These are phyloP conservation scores for Auricularia cornea DNA, from an alignment of 768 basidiomycete genomes.

Conservation along the genomic window DNA sequence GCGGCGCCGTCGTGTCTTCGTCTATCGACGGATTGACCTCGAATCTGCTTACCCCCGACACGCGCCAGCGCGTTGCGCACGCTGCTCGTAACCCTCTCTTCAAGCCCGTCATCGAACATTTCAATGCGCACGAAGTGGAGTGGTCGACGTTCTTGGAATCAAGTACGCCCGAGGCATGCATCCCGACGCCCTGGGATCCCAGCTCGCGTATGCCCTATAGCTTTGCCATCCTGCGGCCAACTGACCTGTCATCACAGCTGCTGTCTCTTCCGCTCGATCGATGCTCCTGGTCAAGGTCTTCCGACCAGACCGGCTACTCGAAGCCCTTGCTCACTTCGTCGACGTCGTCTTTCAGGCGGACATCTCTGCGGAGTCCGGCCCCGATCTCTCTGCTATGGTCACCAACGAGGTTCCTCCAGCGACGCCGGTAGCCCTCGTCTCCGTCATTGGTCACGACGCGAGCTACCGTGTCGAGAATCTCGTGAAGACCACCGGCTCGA, in stretches of 20 bases:
- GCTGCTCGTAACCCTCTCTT: constrained; percentile 71
- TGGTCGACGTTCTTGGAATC: constrained; percentile 72
- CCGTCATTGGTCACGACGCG: constrained; percentile 96
- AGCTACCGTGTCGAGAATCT: constrained; percentile 91
- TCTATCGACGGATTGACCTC: constrained; percentile 27
- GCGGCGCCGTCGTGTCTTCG: constrained; percentile 40
- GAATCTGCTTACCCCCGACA: constrained; percentile 52
- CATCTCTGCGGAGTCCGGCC: constrained; percentile 62
- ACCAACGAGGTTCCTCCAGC: constrained; percentile 66
- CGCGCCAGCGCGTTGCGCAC: constrained; percentile 55
- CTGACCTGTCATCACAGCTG: constrained; percentile 29
- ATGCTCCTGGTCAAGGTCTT: constrained; percentile 82
- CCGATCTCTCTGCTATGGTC: constrained; percentile 73
- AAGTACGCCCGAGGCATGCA: constrained; percentile 51
- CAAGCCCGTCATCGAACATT: constrained; percentile 60
- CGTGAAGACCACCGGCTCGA: constrained; percentile 64
- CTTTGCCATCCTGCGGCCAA: constrained; percentile 16
- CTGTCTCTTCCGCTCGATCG: constrained; percentile 64
- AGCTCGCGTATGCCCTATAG: constrained; percentile 51
- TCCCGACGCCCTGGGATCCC: constrained; percentile 75
- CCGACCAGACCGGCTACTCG: constrained; percentile 84
- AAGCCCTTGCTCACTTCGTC: constrained; percentile 71
- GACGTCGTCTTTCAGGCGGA: constrained; percentile 71
- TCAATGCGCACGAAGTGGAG: constrained; percentile 50
- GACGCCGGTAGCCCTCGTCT: constrained; percentile 83